Evolutionary conservation across 2,329 filamentous ascomycete genomes (phyloP), one percentile per base, ranked within the genome.

Genomic region (Colletotrichum lentis): DNA sequence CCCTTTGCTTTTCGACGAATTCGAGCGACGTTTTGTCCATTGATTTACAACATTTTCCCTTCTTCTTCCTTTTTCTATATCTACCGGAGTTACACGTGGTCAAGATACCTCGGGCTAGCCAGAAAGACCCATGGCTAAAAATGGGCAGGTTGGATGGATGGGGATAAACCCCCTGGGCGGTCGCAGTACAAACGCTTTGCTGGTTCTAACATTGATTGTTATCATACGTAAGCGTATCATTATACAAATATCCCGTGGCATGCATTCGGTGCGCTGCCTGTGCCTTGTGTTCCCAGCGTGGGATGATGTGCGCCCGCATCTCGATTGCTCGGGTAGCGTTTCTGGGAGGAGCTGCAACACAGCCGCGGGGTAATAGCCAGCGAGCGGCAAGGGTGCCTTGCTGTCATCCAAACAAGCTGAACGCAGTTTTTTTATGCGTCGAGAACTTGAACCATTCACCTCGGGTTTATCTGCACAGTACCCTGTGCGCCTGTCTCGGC

Each of bases 1-100:
- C 62, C 96, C 96, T n/a, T 90, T 94, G 82, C 83, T 99, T 35
- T 92, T 93, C 75, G 80, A 83, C 10, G 94, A 97, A 80, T 92
- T 99, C 77, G 90, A 92, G 80, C 87, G 83, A 75, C 86, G 91
- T 64, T 98, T 98, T 65, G 74, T 76, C 49, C 60, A 71, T 39
- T 78, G 67, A 69, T 63, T 49, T 65, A 24, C 8, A 35, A 31
- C 20, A 35, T 57, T 27, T 47, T 47, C 37, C 39, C 18, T 54
- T 58, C 63, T 27, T 67, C 39, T n/a, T n/a, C n/a, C n/a, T 14
- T 58, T 58, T 69, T 31, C 63, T 58, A 55, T 57, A 47, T 66
- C 37, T 66, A 69, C 24, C 49, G 67, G 64, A 68, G 63, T 69
- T 69, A 67, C 39, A 67, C 54, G 63, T 67, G 67, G 67, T 59